Evolutionary conservation across 2,329 filamentous ascomycete genomes (phyloP).

Genomic region (Hortaea werneckii): DNA sequence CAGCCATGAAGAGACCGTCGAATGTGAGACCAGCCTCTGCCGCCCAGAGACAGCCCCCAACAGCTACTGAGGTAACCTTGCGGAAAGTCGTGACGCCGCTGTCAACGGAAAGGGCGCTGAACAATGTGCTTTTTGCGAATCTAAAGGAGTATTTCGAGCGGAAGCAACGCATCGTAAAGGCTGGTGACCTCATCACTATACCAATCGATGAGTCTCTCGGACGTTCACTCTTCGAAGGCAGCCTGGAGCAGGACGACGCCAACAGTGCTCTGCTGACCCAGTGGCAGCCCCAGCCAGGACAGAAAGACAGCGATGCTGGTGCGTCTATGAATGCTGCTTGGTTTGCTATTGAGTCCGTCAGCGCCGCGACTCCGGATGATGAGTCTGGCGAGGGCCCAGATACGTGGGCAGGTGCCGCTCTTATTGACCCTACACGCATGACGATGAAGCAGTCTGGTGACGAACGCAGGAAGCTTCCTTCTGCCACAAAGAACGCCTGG

Average conservation of each 20-base stretch:
- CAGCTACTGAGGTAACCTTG: constrained; percentile 70
- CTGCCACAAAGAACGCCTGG: constrained; percentile 68
- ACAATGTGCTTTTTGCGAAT: constrained; percentile 75
- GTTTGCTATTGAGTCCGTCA: constrained; percentile 79
- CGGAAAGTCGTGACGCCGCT: constrained; percentile 82
- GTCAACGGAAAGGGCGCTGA: constrained; percentile 73
- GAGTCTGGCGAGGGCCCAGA: constrained; percentile 51
- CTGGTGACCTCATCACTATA: constrained; percentile 79
- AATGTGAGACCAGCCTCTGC: constrained; percentile 22
- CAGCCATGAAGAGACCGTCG: constrained; percentile 33
- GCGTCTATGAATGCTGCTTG: constrained; percentile 56
- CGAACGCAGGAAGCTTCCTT: constrained; percentile 69
- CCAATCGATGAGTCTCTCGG: constrained; percentile 80
- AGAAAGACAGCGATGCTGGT: constrained; percentile 32
- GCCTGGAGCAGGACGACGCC: constrained; percentile 60
- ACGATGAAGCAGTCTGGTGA: constrained; percentile 88
- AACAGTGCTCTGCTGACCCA: constrained; percentile 32
- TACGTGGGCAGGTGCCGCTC: constrained; percentile 75
- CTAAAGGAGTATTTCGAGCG: constrained; percentile 82
- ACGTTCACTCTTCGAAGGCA: constrained; percentile 64
- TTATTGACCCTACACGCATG: constrained; percentile 76
- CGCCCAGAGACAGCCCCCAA: constrained; percentile 43
- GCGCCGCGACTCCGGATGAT: constrained; percentile 38
- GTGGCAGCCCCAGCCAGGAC: constrained; percentile 3
- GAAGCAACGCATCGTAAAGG: constrained; percentile 70